Percentiles rank a stretch among this genome's conserved stretches.
Conservation (phyloP, 176 grass and related monocot genomes). For the Tillandsia leiboldiana region DNA sequence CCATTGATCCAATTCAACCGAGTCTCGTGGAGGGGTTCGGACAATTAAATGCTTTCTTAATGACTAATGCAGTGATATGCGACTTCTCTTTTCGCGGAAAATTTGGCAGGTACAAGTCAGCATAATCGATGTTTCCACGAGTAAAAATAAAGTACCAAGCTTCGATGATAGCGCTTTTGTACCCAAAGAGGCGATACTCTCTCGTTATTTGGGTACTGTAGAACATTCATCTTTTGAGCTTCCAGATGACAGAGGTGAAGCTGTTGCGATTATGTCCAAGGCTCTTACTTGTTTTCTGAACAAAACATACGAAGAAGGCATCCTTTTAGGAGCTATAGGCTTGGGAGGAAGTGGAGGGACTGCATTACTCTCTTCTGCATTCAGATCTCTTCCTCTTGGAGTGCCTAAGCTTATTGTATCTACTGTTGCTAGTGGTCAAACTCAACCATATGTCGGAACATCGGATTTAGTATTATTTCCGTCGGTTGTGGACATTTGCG, state of each 20-base stretch:
- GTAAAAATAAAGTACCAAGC: conserved; percentile 20
- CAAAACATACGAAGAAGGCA: conserved; percentile 37
- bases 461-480: conserved; percentile 81
- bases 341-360: conserved; percentile 91
- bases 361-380: conserved; percentile 59
- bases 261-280: conserved; percentile 50
- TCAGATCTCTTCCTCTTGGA: conserved; percentile 72
- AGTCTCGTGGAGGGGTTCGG: background rate
- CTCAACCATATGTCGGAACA: conserved; percentile 62
- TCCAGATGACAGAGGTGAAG: conserved; percentile 75
- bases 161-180: conserved; percentile 41
- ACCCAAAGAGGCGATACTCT: conserved; percentile 56
- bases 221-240: conserved; percentile 27
- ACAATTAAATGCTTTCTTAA: background rate
- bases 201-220: conserved; percentile 19
- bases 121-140: conserved; percentile 77
- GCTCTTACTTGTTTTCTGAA: conserved; percentile 60
- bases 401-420: conserved; percentile 92
- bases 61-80: background rate
- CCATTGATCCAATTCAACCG: no score
- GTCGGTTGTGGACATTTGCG: conserved; percentile 81
- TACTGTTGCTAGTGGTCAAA: conserved; percentile 76
- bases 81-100: conserved; percentile 14
- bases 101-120: conserved; percentile 60
- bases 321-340: conserved; percentile 58